These are phyloP conservation scores for Paracorniculantispora psalliotae DNA, from an alignment of 2,329 filamentous ascomycete genomes.

Conservation along the genomic window DNA sequence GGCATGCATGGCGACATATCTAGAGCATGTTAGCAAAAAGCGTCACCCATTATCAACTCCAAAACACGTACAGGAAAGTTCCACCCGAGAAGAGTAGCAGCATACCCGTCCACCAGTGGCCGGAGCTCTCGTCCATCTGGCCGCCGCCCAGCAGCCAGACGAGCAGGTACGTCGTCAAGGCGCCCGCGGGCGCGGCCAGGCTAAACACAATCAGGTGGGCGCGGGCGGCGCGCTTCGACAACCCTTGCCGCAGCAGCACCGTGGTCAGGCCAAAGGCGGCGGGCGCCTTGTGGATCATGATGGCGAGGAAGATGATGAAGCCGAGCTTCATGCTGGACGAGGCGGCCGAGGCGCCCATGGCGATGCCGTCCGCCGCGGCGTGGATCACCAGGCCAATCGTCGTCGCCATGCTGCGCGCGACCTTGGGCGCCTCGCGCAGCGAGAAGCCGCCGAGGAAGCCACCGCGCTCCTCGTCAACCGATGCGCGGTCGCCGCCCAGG, in stretches of 20 bases:
- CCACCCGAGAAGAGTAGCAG: conserved; percentile 91
- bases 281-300: conserved; percentile 96
- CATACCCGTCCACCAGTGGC: conserved; percentile 88
- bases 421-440: conserved; percentile 51
- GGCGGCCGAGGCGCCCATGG: conserved; percentile 84
- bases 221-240: conserved; percentile 79
- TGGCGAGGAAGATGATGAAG: conserved; percentile 89
- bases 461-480: conserved; percentile 53
- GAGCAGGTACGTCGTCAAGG: conserved; percentile 74
- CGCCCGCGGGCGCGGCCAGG: conserved; percentile 81
- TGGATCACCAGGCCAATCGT: conserved; percentile 96
- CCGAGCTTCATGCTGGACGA: conserved; percentile 69
- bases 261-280: conserved; percentile 93
- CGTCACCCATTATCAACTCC: not conserved
- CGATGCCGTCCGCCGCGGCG: conserved; percentile 90
- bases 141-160: conserved; percentile 68
- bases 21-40: conserved; percentile 31
- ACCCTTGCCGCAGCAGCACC: conserved; percentile 81
- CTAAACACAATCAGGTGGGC: conserved; percentile 89
- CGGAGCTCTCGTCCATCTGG: conserved; percentile 51
- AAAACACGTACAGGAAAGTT: conserved; percentile 74
- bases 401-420: conserved; percentile 66
- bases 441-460: conserved; percentile 49
- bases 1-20: conserved; percentile 96
- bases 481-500: conserved; percentile 50